phyloP scores from a whole-genome alignment of 768 basidiomycete genomes.

The Postia placenta region DNA sequence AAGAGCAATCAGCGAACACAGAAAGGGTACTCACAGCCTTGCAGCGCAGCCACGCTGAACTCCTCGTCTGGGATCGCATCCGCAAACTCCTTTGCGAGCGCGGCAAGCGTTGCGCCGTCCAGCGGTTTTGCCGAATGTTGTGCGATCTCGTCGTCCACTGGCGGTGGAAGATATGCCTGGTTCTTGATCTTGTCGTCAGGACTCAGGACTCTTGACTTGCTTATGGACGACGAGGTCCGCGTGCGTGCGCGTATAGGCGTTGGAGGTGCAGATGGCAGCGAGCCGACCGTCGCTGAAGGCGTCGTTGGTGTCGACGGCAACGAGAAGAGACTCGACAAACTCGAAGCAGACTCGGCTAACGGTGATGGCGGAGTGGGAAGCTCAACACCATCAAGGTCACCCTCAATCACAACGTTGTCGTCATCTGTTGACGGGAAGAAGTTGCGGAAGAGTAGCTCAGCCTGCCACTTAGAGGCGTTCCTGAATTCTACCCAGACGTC shows the following conservation, averaged over 20 bases:
- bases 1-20: constrained; percentile 15
- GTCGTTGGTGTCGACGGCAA: constrained; percentile 34
- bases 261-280: constrained; percentile 13
- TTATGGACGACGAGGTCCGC: not conserved
- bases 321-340: constrained; percentile 44
- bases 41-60: constrained; percentile 85
- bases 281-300: constrained; percentile 23
- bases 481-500: constrained; percentile 92
- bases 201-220: constrained; percentile 12
- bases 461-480: constrained; percentile 80
- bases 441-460: constrained; percentile 81
- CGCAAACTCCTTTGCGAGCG: constrained; percentile 74
- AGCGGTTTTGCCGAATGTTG: constrained; percentile 63
- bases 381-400: constrained; percentile 43
- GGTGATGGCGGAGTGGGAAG: constrained; percentile 33
- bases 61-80: constrained; percentile 79
- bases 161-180: constrained; percentile 53
- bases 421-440: constrained; percentile 79
- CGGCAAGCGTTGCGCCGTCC: constrained; percentile 53
- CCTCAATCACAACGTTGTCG: constrained; percentile 30
- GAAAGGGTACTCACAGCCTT: constrained; percentile 66
- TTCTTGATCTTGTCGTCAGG: constrained; percentile 19
- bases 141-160: constrained; percentile 54
- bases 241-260: not conserved
- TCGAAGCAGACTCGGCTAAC: constrained; percentile 28